A percentile compares a stretch with the other conserved stretches of the same genome.
Conservation (phyloP, 495 filamentous ascomycete genomes). For the Aspergillus wentii region DNA sequence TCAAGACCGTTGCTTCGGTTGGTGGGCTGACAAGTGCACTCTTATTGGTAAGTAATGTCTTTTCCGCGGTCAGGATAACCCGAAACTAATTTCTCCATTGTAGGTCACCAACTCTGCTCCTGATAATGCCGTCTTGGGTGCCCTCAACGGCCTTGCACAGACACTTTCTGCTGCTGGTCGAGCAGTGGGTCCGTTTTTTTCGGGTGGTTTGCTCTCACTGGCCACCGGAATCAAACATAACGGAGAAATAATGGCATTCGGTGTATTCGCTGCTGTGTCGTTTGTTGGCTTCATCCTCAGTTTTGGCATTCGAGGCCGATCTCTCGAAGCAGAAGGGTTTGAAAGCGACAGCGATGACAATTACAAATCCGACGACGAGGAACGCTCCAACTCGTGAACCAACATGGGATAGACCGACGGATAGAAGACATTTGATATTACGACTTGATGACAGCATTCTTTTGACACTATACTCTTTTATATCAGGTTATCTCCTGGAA, state of each 20-base stretch:
- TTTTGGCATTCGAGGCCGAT: constrained; percentile 59
- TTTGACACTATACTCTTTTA: too few relatives aligned
- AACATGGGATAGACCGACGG: too few relatives aligned
- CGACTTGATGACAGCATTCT: too few relatives aligned
- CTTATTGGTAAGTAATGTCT: constrained; percentile 58
- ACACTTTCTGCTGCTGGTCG: constrained; percentile 88
- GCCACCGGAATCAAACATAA: constrained; percentile 64
- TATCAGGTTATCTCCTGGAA: too few relatives aligned
- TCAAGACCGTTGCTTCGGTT: constrained; percentile 86
- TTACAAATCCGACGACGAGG: constrained; percentile 49
- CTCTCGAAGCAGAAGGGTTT: constrained; percentile 59
- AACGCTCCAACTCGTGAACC: too few relatives aligned
- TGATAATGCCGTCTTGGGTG: constrained; percentile 79
- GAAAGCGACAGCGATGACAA: constrained; percentile 47
- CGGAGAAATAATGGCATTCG: constrained; percentile 82
- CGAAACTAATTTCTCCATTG: not conserved
- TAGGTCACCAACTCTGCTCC: constrained; percentile 92
- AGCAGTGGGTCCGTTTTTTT: constrained; percentile 82
- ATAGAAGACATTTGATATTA: too few relatives aligned
- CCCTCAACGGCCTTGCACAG: constrained; percentile 90
- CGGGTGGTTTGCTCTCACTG: constrained; percentile 76
- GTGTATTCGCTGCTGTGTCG: constrained; percentile 72
- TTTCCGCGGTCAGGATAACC: too few relatives aligned
- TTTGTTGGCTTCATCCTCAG: constrained; percentile 73
- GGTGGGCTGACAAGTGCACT: constrained; percentile 86